A percentile compares a stretch with the other conserved stretches of the same genome.
phyloP scores from a whole-genome alignment of 1,284 basidiomycete species.

The Heterobasidion parviporum region DNA sequence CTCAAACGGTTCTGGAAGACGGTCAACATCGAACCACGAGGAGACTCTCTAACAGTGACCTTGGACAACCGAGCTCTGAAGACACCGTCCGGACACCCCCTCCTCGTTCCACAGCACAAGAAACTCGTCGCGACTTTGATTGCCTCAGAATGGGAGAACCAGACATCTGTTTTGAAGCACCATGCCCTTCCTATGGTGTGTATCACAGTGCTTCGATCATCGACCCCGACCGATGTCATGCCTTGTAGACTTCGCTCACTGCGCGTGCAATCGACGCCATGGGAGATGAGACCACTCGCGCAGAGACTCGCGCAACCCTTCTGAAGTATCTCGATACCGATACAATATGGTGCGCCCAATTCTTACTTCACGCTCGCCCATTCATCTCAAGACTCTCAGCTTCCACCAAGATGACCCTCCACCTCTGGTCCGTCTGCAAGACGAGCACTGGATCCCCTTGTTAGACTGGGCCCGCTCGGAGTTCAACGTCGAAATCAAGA shows the following conservation, averaged over 20 bases:
- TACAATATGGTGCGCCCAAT: conserved; percentile 72
- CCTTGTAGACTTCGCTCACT: conserved; percentile 73
- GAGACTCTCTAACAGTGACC: conserved; percentile 58
- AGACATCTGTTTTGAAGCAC: conserved; percentile 79
- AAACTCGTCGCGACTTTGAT: conserved; percentile 76
- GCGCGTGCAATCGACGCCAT: conserved; percentile 87
- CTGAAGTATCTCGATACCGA: conserved; percentile 92
- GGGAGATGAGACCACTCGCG: conserved; percentile 43
- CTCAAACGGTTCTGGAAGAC: conserved; percentile 89
- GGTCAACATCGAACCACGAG: conserved; percentile 61
- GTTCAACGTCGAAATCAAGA: conserved; percentile 59
- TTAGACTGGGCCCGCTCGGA: conserved; percentile 69
- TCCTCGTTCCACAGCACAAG: conserved; percentile 69
- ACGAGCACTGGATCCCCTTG: conserved; percentile 87
- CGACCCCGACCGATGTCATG: not conserved
- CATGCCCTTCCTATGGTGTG: conserved; percentile 87
- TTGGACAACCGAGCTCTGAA: conserved; percentile 84
- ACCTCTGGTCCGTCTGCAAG: conserved; percentile 73
- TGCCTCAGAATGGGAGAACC: conserved; percentile 95
- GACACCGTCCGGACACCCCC: conserved; percentile 74
- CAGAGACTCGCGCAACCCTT: conserved; percentile 66
- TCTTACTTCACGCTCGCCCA: not conserved
- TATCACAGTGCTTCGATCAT: conserved; percentile 6
- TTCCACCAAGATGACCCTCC: conserved; percentile 79
- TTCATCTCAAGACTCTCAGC: conserved; percentile 29